Percentiles rank a stretch among this genome's conserved stretches.
Evolutionary conservation across 345 rosid genomes (phyloP).

Genomic region (Lumnitzera littorea): DNA sequence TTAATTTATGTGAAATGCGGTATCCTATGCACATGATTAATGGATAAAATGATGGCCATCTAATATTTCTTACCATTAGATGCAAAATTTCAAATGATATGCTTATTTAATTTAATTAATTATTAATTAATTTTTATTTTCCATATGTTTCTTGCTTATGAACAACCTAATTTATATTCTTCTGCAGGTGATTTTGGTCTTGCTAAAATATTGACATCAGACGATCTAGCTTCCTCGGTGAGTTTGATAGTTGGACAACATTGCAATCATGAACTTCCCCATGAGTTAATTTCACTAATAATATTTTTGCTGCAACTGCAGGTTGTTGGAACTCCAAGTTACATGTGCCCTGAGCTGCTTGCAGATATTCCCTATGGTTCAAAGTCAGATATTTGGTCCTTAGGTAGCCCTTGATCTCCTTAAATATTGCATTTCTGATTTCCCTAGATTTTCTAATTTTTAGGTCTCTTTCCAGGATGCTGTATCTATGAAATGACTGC

Average conservation of each 20-base stretch:
- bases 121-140: neutral
- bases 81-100: too few species aligned
- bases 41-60: too few species aligned
- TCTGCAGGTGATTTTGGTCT: conserved; percentile 95
- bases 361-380: conserved; percentile 98
- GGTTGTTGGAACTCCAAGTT: conserved; percentile 99
- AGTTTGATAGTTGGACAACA: conserved; percentile 21
- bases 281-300: neutral
- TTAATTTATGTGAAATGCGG: too few species aligned
- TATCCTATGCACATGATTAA: too few species aligned
- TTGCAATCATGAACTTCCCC: neutral
- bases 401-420: conserved; percentile 38
- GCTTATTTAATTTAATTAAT: too few species aligned
- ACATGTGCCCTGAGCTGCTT: conserved; percentile 99
- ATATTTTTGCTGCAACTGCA: conserved; percentile 17
- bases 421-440: neutral
- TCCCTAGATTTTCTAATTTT: conserved; percentile 4
- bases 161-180: neutral
- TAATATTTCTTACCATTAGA: too few species aligned
- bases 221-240: conserved; percentile 94
- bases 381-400: conserved; percentile 98
- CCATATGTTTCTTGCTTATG: too few species aligned
- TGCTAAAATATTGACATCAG: conserved; percentile 85
- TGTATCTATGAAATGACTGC: conserved; percentile 93
- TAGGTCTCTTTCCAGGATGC: conserved; percentile 54